A percentile compares a stretch with the other conserved stretches of the same genome.
phyloP scores from a whole-genome alignment of 306 rosid species.

The Medicago lupulina region DNA sequence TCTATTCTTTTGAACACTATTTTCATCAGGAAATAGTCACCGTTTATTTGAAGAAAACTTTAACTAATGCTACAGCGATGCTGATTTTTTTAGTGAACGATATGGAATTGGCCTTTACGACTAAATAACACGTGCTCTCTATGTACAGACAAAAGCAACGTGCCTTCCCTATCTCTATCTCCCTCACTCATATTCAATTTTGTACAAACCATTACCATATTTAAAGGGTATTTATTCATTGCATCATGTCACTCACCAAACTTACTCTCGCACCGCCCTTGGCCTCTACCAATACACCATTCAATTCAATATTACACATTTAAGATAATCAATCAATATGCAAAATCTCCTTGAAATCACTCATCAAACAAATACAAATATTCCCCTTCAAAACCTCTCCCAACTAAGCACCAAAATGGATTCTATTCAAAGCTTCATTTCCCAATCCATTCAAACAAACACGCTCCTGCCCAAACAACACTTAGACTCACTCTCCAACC shows the following conservation, averaged over 20 bases:
- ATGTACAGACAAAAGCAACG: slow-evolving; percentile 3
- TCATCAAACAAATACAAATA: neutral
- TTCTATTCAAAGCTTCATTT: slow-evolving; percentile 55
- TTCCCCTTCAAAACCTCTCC: slow-evolving; percentile 57
- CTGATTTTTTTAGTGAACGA: neutral
- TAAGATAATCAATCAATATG: neutral
- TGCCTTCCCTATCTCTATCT: neutral
- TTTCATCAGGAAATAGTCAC: too few relatives aligned
- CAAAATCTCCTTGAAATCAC: neutral
- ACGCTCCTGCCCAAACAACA: slow-evolving; percentile 46
- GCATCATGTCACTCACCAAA: neutral
- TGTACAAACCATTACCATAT: slow-evolving; percentile 21
- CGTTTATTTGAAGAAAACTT: too few relatives aligned
- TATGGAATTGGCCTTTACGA: neutral
- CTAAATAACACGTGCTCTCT: neutral
- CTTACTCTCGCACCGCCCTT: neutral
- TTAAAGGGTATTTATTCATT: neutral
- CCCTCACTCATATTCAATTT: neutral
- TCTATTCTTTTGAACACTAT: too few relatives aligned
- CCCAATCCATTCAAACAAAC: slow-evolving; percentile 50
- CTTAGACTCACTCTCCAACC: slow-evolving; percentile 55
- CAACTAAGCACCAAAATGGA: slow-evolving; percentile 56
- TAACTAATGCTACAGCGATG: too few relatives aligned
- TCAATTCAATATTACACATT: neutral
- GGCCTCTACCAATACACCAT: too few relatives aligned